A percentile compares a stretch with the other conserved stretches of the same genome.
Evolutionary conservation across 768 basidiomycete genomes (phyloP).

Genomic region (Rhodotorula toruloides): DNA sequence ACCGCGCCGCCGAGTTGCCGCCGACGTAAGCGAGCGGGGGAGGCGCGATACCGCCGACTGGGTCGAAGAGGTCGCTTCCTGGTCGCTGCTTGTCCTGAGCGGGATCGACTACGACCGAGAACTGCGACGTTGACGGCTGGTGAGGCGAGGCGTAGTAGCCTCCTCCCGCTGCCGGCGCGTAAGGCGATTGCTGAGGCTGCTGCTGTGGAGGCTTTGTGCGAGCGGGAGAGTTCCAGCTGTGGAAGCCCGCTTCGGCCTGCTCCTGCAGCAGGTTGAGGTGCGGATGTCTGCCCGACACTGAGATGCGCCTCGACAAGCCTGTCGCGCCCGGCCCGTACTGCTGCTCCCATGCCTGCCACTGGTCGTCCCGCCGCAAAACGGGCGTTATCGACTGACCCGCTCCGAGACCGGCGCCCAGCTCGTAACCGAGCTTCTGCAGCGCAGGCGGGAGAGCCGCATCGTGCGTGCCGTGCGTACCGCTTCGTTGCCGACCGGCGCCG

Average conservation of each 20-base stretch:
- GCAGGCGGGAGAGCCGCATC: constrained; percentile 79
- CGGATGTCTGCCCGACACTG: constrained; percentile 72
- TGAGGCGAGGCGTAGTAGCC: constrained; percentile 56
- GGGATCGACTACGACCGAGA: constrained; percentile 40
- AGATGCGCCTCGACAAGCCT: constrained; percentile 41
- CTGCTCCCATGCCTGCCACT: constrained; percentile 54
- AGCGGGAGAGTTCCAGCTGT: constrained; percentile 35
- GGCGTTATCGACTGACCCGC: constrained; percentile 56
- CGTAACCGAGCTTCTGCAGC: constrained; percentile 49
- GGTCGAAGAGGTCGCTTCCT: constrained; percentile 17
- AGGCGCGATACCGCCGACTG: constrained; percentile 9
- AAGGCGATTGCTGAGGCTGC: constrained; percentile 11
- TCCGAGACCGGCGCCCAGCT: constrained; percentile 64
- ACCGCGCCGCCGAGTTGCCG: constrained; percentile 3
- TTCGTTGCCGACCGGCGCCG: constrained; percentile 57
- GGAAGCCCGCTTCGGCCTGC: constrained; percentile 33
- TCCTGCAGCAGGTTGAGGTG: constrained; percentile 88
- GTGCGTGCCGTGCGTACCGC: constrained; percentile 94
- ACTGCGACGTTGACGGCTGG: constrained; percentile 52
- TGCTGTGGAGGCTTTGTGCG: constrained; percentile 25
- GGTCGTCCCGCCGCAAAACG: constrained; percentile 20
- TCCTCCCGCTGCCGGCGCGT: constrained; percentile 10
- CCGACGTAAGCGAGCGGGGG: constrained; percentile 29
- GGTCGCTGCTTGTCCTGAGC: neutral
- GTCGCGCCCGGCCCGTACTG: constrained; percentile 57